Percentiles rank a stretch among this genome's conserved stretches.
Conservation (phyloP, 768 basidiomycete genomes). For the Mrakia gelida region DNA sequence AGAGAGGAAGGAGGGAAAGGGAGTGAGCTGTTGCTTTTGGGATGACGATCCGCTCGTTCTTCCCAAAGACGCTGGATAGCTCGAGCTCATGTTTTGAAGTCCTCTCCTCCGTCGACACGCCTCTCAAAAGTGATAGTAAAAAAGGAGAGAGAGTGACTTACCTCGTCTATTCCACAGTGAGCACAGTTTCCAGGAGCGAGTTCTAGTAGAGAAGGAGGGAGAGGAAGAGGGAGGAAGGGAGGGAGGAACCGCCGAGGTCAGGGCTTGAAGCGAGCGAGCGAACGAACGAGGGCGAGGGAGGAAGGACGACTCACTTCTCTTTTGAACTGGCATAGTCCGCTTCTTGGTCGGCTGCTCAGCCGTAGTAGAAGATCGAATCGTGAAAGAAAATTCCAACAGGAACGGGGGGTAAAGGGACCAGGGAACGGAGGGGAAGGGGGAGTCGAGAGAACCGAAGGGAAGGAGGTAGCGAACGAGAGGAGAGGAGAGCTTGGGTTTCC, state of each 20-base stretch:
- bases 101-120: too few relatives aligned
- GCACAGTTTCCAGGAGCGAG: slow-evolving; percentile 23
- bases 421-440: neutral
- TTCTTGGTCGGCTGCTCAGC: slow-evolving; percentile 3
- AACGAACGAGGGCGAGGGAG: too few relatives aligned
- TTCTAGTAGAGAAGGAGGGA: neutral
- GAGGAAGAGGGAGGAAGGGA: slow-evolving; percentile 1
- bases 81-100: neutral
- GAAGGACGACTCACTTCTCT: slow-evolving; percentile 17
- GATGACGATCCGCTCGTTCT: neutral
- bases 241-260: neutral
- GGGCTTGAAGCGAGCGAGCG: neutral
- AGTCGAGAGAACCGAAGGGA: neutral
- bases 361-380: neutral
- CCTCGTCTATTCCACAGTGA: slow-evolving; percentile 22
- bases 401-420: neutral
- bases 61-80: neutral
- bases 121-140: too few relatives aligned
- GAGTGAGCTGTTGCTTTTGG: too few relatives aligned
- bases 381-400: neutral
- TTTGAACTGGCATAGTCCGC: slow-evolving; percentile 6
- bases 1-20: too few relatives aligned
- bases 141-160: neutral
- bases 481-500: neutral
- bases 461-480: neutral